Evolutionary conservation across 1,284 basidiomycete species (phyloP).

Genomic region (Anthracocystis walkeri): DNA sequence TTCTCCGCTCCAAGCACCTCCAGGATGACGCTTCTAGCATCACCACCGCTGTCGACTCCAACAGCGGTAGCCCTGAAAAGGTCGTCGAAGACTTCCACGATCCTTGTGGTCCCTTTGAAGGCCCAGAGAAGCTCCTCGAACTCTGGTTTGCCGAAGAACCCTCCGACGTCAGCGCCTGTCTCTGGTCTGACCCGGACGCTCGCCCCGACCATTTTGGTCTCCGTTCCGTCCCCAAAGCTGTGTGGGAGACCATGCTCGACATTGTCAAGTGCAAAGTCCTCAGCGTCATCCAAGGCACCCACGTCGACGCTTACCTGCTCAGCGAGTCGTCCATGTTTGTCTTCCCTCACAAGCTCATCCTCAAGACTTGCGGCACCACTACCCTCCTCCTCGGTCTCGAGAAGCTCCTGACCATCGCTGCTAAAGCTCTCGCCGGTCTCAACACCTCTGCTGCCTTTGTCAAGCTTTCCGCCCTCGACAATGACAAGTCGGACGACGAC

Average conservation of each 20-base stretch:
- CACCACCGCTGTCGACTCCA: conserved; percentile 44
- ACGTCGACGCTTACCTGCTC: conserved; percentile 94
- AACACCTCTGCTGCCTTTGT: conserved; percentile 27
- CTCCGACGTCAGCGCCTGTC: conserved; percentile 64
- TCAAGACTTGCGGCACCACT: conserved; percentile 99
- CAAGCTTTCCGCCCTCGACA: conserved; percentile 33
- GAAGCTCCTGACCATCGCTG: conserved; percentile 76
- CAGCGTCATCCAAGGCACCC: conserved; percentile 84
- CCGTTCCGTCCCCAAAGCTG: conserved; percentile 78
- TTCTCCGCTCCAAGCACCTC: conserved; percentile 37
- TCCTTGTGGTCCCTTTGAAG: conserved; percentile 69
- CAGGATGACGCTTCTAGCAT: conserved; percentile 40
- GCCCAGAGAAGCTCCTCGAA: conserved; percentile 95
- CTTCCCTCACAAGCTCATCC: conserved; percentile 92
- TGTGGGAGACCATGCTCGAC: conserved; percentile 98
- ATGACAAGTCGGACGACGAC: conserved; percentile 10
- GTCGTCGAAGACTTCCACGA: conserved; percentile 41
- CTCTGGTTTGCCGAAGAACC: conserved; percentile 87
- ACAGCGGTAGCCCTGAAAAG: conserved; percentile 36
- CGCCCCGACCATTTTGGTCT: conserved; percentile 74
- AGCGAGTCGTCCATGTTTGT: conserved; percentile 99
- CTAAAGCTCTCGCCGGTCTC: conserved; percentile 76
- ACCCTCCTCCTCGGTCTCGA: conserved; percentile 86
- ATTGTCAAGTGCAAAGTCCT: conserved; percentile 98
- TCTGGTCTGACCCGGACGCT: conserved; percentile 38